phyloP scores from a whole-genome alignment of 2,329 filamentous ascomycete genomes.

The Neonectria punicea region DNA sequence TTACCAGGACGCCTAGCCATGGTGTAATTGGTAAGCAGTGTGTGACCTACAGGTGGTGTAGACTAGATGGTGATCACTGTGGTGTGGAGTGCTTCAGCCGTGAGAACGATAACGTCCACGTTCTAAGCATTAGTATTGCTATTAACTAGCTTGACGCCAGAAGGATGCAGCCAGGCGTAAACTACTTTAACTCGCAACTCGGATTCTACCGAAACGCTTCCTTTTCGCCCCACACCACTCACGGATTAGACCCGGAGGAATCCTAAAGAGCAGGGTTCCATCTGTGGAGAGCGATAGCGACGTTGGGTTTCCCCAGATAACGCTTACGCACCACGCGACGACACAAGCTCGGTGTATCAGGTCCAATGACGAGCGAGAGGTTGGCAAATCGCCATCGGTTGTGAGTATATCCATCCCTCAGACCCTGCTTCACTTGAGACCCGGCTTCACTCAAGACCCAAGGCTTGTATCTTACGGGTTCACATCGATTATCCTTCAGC shows the following conservation, averaged over 20 bases:
- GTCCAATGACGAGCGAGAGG: constrained; percentile 6
- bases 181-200: constrained; percentile 3
- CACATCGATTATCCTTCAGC: background rate
- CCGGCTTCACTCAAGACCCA: background rate
- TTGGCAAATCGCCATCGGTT: background rate
- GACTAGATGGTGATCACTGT: background rate
- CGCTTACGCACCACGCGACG: constrained; percentile 15
- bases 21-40: background rate
- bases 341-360: background rate
- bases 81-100: background rate
- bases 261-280: constrained; percentile 7
- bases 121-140: background rate
- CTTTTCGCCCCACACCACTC: constrained; percentile 2
- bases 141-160: background rate
- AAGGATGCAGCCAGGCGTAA: constrained; percentile 5
- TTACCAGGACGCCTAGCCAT: constrained; percentile 15
- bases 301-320: constrained; percentile 13
- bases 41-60: background rate
- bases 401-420: constrained; percentile 12
- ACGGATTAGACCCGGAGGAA: constrained; percentile 23
- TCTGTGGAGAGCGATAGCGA: constrained; percentile 24
- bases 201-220: constrained; percentile 21
- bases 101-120: background rate
- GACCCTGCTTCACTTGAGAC: background rate
- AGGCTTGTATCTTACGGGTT: background rate